Evolutionary conservation across 2,329 filamentous ascomycete genomes (phyloP), one percentile per base, ranked within the genome.

Genomic region (Diaporthe caulivora): DNA sequence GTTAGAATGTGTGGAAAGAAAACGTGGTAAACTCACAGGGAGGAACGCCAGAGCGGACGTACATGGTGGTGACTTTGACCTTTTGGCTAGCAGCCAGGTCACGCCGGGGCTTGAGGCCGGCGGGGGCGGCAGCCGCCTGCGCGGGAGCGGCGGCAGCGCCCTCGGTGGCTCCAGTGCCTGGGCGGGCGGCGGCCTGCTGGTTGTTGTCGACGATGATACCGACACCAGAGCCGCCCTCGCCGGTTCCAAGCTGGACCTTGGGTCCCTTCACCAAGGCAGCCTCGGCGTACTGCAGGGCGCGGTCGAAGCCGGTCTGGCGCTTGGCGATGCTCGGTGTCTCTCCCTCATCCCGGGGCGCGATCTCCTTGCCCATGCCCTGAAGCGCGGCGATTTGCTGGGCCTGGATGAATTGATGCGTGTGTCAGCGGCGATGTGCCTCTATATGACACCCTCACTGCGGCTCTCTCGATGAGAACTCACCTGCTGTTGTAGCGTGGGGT

Each of bases 291-390:
- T 76, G 80, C 21, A 88, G 83, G 1, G 86, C 86, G 18, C 84
- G 83, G 75, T 86, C 82, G 79, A 88, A 88, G 68, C 86, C 84
- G 74, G 82, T 77, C 49, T 87, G 80, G 62, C 86, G 83, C 82
- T 87, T 87, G n/a, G 77, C 79, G 71, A 82, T 76, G 67, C 78
- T 77, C 54, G 78, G 70, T 31, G 77, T 74, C 47, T 74, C 76
- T 15, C 64, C 57, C 3, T 74, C 70, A 8, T 74, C 75, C 15
- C 86, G 84, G 31, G 86, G 86, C 31, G 84, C 83, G 76, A 87
- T 86, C 76, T 86, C 83, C 80, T 87, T 87, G 77, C 85, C 85
- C 81, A 87, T 83, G 40, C 85, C 86, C 76, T 87, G 85, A 44
- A 87, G 82, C 21, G 81, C 78, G 58, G 84, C 81, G 70, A 86